phyloP scores from a whole-genome alignment of 495 filamentous ascomycete genomes.

The Pyrenula aspistea region DNA sequence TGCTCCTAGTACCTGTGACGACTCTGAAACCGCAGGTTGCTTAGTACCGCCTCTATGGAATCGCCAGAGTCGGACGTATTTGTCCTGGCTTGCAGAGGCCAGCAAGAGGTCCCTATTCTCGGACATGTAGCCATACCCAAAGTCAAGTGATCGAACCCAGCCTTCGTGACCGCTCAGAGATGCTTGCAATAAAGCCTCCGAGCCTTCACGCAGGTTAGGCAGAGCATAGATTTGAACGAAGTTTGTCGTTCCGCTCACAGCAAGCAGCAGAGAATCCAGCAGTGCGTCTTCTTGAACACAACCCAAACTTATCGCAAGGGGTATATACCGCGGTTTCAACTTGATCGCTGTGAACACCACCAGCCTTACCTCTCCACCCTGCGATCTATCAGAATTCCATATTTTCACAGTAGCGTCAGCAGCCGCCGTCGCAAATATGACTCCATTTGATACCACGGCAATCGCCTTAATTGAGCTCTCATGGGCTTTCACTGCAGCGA shows the following conservation, averaged over 20 bases:
- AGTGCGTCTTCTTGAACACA: constrained; percentile 33
- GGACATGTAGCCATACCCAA: constrained; percentile 42
- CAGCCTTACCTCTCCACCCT: constrained; percentile 23
- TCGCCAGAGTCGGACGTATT: constrained; percentile 91
- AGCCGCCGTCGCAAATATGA: constrained; percentile 57
- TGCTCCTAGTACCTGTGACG: constrained; percentile 23
- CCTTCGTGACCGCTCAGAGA: constrained; percentile 85
- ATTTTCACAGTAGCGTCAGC: constrained; percentile 77
- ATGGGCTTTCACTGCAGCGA: constrained; percentile 48
- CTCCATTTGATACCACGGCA: constrained; percentile 35
- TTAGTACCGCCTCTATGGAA: constrained; percentile 49
- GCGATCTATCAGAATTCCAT: too few relatives aligned
- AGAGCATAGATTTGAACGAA: constrained; percentile 65
- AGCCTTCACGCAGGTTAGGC: constrained; percentile 17
- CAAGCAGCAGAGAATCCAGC: constrained; percentile 49
- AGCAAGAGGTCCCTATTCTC: constrained; percentile 59
- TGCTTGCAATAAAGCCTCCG: constrained; percentile 58
- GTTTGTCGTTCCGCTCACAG: constrained; percentile 71
- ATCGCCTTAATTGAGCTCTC: constrained; percentile 70
- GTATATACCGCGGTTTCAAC: constrained; percentile 67
- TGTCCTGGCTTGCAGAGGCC: constrained; percentile 93
- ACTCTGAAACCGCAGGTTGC: background rate
- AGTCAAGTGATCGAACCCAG: constrained; percentile 74
- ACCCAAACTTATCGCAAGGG: constrained; percentile 59
- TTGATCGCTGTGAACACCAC: constrained; percentile 57